These are phyloP conservation scores for Hydnomerulius pinastri DNA, from an alignment of 768 basidiomycete genomes.

Conservation along the genomic window DNA sequence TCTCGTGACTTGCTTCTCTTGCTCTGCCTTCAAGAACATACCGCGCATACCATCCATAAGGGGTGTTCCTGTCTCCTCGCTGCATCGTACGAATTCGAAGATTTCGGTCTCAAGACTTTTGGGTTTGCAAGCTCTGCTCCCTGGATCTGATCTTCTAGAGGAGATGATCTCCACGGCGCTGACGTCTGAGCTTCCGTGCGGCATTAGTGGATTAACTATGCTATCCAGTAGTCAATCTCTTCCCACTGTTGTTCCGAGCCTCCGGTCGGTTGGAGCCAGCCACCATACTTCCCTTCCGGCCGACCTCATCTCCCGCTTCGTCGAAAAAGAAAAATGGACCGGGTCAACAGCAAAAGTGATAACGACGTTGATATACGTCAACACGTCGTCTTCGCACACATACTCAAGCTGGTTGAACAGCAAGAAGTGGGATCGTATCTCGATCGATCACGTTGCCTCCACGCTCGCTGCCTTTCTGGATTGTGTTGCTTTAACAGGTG, in stretches of 20 bases:
- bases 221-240: too few species aligned
- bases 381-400: slow-evolving; percentile 19
- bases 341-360: slow-evolving; percentile 45
- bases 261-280: not conserved
- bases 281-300: not conserved
- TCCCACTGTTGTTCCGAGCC: too few species aligned
- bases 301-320: slow-evolving; percentile 36
- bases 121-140: too few species aligned
- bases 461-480: too few species aligned
- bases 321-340: slow-evolving; percentile 42
- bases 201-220: too few species aligned
- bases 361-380: slow-evolving; percentile 44
- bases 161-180: too few species aligned
- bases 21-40: slow-evolving; percentile 27
- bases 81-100: too few species aligned
- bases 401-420: slow-evolving; percentile 40
- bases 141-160: too few species aligned
- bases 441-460: too few species aligned
- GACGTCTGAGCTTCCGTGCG: too few species aligned
- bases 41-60: slow-evolving; percentile 34
- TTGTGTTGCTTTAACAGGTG: slow-evolving; percentile 28
- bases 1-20: slow-evolving; percentile 13
- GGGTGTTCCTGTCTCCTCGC: slow-evolving; percentile 29
- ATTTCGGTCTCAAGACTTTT: too few species aligned
- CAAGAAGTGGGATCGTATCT: not conserved